A percentile compares a stretch with the other conserved stretches of the same genome.
Evolutionary conservation across 495 filamentous ascomycete species (phyloP).

Genomic region (Entonaema liquescens): DNA sequence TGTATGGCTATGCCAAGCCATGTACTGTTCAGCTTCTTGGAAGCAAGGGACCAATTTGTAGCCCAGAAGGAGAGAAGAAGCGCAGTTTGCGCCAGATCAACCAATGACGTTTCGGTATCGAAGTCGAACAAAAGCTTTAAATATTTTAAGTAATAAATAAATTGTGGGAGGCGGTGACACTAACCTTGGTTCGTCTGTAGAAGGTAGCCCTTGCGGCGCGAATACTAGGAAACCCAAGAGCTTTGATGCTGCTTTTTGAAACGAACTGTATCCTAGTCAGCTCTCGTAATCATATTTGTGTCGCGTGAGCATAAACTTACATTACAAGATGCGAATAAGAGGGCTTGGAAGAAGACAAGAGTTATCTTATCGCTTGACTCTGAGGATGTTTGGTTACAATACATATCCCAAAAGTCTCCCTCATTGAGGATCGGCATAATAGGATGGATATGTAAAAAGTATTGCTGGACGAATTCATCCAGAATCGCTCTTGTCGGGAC

Average conservation of each 20-base stretch:
- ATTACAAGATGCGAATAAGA: constrained; percentile 58
- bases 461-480: constrained; percentile 57
- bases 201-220: constrained; percentile 54
- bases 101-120: constrained; percentile 46
- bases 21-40: constrained; percentile 55
- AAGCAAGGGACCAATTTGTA: constrained; percentile 45
- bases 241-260: constrained; percentile 49
- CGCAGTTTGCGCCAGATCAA: constrained; percentile 54
- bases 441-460: constrained; percentile 60
- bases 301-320: constrained; percentile 44
- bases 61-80: constrained; percentile 55
- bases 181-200: constrained; percentile 54
- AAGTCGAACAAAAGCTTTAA: constrained; percentile 50
- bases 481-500: constrained; percentile 51
- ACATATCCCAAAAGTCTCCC: constrained; percentile 58
- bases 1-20: constrained; percentile 60
- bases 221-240: constrained; percentile 55
- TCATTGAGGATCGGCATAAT: constrained; percentile 58
- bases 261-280: constrained; percentile 48
- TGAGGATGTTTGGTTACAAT: constrained; percentile 28
- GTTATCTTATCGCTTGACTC: constrained; percentile 47
- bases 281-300: background rate
- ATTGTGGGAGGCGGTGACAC: background rate
- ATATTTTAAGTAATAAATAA: constrained; percentile 22
- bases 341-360: constrained; percentile 58